Conservation (phyloP, 345 rosid genomes). For the Clarkia xantiana region DNA sequence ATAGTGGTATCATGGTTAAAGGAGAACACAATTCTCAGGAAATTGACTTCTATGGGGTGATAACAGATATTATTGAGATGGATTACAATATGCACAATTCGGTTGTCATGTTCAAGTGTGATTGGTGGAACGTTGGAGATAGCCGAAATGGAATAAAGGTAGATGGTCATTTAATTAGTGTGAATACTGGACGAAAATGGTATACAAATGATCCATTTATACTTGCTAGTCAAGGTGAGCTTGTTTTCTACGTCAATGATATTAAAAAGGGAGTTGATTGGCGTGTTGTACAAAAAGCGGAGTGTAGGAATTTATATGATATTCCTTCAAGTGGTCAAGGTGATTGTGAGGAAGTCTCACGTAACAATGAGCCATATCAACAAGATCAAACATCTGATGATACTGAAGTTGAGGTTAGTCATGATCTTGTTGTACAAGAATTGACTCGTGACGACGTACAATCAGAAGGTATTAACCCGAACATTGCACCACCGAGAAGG, state of each 20-base stretch:
- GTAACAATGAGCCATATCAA: background rate
- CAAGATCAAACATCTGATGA: background rate
- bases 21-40: background rate
- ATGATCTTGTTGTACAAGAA: too few species aligned
- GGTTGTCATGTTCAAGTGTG: background rate
- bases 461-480: too few species aligned
- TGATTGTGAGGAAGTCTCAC: background rate
- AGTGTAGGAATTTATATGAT: background rate
- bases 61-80: background rate
- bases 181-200: slow-evolving; percentile 3
- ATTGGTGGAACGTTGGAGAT: slow-evolving; percentile 2
- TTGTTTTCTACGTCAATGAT: background rate
- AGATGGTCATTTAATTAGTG: background rate
- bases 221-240: slow-evolving; percentile 1
- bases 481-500: too few species aligned
- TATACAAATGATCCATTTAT: slow-evolving; percentile 6
- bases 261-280: background rate
- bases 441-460: too few species aligned
- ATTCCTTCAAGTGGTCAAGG: background rate
- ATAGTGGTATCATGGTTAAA: slow-evolving; percentile 1
- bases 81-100: background rate
- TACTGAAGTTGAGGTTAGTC: too few species aligned
- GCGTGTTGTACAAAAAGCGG: background rate
- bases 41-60: background rate
- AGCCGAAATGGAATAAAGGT: background rate